Evolutionary conservation across 169 alveolate species (phyloP).

Genomic region (Eimeria tenella): DNA sequence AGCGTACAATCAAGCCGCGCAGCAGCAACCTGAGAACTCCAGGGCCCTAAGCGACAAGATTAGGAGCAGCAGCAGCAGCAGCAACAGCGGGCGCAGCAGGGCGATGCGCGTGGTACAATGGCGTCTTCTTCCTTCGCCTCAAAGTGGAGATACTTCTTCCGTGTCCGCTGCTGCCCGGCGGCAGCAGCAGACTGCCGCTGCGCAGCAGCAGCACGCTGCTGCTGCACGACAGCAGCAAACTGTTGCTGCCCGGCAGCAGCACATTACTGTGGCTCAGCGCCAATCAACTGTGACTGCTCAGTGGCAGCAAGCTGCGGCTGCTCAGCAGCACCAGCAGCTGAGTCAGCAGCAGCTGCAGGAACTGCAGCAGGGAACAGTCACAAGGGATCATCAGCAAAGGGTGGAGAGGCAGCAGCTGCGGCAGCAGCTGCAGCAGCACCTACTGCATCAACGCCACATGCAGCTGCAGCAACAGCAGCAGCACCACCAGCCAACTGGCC

Average conservation of each 20-base stretch:
- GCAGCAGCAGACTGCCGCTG: conserved; percentile 52
- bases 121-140: conserved; percentile 39
- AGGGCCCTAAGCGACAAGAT: not conserved
- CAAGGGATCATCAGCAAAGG: conserved; percentile 29
- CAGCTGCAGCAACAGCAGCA: conserved; percentile 58
- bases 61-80: conserved; percentile 24
- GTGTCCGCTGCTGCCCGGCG: conserved; percentile 29
- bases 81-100: conserved; percentile 16
- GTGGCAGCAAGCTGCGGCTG: conserved; percentile 53
- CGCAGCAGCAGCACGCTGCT: conserved; percentile 44
- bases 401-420: conserved; percentile 14
- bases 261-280: not conserved
- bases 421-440: conserved; percentile 36
- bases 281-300: not conserved
- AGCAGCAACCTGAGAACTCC: not conserved
- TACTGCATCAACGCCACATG: conserved; percentile 20
- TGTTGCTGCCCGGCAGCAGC: conserved; percentile 63
- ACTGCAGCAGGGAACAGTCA: conserved; percentile 30
- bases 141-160: not conserved
- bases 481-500: conserved; percentile 52
- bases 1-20: not conserved
- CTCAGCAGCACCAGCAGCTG: conserved; percentile 36
- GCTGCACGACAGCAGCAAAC: not conserved
- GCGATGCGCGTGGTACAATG: conserved; percentile 37
- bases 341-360: not conserved